A percentile compares a stretch with the other conserved stretches of the same genome.
Conservation (phyloP, 2,329 filamentous ascomycete genomes). For the Beauveria sp. region DNA sequence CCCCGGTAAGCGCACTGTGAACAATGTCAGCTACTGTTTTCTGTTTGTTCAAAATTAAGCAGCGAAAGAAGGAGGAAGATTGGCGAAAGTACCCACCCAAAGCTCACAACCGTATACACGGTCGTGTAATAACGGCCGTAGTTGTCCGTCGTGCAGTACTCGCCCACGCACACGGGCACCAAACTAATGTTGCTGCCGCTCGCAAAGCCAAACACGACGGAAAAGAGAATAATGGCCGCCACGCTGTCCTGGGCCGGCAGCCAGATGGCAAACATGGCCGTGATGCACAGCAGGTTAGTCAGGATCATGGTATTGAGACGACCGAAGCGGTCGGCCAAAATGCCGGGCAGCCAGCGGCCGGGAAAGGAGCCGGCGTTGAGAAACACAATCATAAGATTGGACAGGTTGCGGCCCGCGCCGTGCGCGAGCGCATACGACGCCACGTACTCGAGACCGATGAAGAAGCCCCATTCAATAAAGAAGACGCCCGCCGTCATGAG, state of each 20-base stretch:
- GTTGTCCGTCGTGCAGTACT: slow-evolving; percentile 58
- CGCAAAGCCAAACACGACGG: slow-evolving; percentile 48
- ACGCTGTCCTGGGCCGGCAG: slow-evolving; percentile 39
- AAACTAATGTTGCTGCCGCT: slow-evolving; percentile 61
- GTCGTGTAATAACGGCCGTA: slow-evolving; percentile 64
- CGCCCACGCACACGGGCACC: slow-evolving; percentile 62
- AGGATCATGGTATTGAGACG: slow-evolving; percentile 53
- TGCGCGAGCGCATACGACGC: slow-evolving; percentile 49
- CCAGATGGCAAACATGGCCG: slow-evolving; percentile 54
- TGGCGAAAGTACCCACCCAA: slow-evolving; percentile 39
- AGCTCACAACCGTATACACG: slow-evolving; percentile 59
- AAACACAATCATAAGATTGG: slow-evolving; percentile 59
- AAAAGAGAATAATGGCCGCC: slow-evolving; percentile 32
- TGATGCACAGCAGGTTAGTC: slow-evolving; percentile 38
- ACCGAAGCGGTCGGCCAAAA: slow-evolving; percentile 47
- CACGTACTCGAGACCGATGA: slow-evolving; percentile 51
- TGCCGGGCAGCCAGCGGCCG: slow-evolving; percentile 47
- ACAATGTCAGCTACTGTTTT: not conserved
- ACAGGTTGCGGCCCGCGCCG: slow-evolving; percentile 43
- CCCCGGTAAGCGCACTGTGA: slow-evolving; percentile 41
- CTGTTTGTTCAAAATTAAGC: not conserved
- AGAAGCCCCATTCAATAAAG: slow-evolving; percentile 34
- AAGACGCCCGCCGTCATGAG: slow-evolving; percentile 17
- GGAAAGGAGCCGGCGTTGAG: slow-evolving; percentile 60
- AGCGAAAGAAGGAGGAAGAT: not conserved